A percentile compares a stretch with the other conserved stretches of the same genome.
Evolutionary conservation across 1,284 basidiomycete species (phyloP).

Genomic region (Vanrija humicola): DNA sequence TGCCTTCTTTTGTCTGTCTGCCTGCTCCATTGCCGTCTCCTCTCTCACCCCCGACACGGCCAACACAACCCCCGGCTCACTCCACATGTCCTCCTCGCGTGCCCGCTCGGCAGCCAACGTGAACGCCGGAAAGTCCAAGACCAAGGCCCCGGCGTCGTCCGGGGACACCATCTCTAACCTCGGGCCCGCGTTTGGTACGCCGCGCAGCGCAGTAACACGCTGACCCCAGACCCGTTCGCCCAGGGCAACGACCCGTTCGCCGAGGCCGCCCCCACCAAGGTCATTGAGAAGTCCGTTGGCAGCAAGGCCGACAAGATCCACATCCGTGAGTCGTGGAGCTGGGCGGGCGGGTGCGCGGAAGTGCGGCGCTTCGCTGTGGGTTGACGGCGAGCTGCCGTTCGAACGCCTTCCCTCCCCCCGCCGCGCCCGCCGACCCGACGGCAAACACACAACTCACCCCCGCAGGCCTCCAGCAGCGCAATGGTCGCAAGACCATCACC

Average conservation of each 20-base stretch:
- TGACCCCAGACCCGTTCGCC: slow-evolving; percentile 73
- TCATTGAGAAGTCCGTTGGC: slow-evolving; percentile 70
- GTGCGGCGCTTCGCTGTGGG: too few relatives aligned
- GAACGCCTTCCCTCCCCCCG: not conserved
- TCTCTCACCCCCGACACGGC: slow-evolving; percentile 5
- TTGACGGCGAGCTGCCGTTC: too few relatives aligned
- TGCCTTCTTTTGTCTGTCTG: not conserved
- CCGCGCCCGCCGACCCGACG: too few relatives aligned
- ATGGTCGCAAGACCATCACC: slow-evolving; percentile 98
- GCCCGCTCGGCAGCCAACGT: slow-evolving; percentile 39
- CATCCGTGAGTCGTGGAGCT: slow-evolving; percentile 57
- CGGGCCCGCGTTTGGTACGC: slow-evolving; percentile 31
- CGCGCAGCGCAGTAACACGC: not conserved
- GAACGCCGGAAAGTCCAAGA: slow-evolving; percentile 48
- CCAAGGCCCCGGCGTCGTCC: slow-evolving; percentile 30
- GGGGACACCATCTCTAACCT: slow-evolving; percentile 57
- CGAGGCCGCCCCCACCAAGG: slow-evolving; percentile 35
- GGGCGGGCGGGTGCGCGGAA: too few relatives aligned
- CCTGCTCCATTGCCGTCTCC: not conserved
- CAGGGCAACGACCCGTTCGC: slow-evolving; percentile 70
- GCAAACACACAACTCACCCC: not conserved
- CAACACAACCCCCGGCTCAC: slow-evolving; percentile 1
- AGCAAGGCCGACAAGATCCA: slow-evolving; percentile 79
- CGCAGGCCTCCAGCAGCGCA: slow-evolving; percentile 86
- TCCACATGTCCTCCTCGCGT: slow-evolving; percentile 5